phyloP scores from a whole-genome alignment of 2,329 filamentous ascomycete genomes.

The Curvularia spicifera region DNA sequence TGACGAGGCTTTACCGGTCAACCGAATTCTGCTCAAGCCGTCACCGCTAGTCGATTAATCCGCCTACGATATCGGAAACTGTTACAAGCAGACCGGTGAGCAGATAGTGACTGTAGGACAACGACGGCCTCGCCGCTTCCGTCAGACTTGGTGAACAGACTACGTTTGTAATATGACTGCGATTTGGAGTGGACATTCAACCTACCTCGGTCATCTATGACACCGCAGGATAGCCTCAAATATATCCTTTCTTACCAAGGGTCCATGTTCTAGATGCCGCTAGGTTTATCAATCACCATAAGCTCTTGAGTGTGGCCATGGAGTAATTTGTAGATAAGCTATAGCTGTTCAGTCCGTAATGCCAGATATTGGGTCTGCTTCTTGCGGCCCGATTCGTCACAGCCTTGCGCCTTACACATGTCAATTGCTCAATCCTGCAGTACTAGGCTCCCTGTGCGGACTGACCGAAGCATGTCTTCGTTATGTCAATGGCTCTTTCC shows the following conservation, averaged over 20 bases:
- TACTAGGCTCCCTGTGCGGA: neutral
- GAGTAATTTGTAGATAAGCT: neutral
- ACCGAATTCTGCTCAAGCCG: neutral
- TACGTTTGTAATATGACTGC: neutral
- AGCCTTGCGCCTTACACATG: conserved; percentile 1
- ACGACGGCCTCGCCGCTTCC: neutral
- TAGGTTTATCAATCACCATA: neutral
- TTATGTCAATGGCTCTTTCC: neutral
- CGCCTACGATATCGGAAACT: neutral
- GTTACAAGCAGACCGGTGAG: neutral
- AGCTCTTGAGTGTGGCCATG: neutral
- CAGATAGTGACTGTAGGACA: neutral
- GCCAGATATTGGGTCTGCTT: neutral
- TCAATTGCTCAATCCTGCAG: neutral
- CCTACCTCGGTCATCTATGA: neutral
- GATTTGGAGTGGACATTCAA: neutral
- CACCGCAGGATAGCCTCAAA: neutral
- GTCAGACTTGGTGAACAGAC: neutral
- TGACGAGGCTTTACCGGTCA: conserved; percentile 1
- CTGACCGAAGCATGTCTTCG: neutral
- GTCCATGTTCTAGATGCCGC: neutral
- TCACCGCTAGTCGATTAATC: neutral
- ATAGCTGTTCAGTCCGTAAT: neutral
- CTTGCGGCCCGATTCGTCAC: neutral
- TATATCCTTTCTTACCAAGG: neutral